A percentile compares a stretch with the other conserved stretches of the same genome.
These are phyloP conservation scores for Dendrocalamus latiflorus DNA, from an alignment of 202 grass and related monocot species.

Conservation along the genomic window DNA sequence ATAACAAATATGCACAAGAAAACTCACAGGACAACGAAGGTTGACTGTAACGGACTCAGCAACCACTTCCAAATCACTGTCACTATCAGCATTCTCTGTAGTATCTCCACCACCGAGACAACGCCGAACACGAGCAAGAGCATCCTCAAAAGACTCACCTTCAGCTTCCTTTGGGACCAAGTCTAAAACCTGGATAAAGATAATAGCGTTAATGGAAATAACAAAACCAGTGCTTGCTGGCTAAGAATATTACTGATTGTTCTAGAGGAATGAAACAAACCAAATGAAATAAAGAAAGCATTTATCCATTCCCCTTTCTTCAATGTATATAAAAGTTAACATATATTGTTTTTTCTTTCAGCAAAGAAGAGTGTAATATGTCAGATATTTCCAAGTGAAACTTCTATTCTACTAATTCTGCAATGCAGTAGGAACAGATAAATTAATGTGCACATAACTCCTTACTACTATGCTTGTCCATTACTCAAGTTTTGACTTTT, in stretches of 20 bases:
- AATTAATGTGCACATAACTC: background rate
- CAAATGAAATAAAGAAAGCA: background rate
- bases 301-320: background rate
- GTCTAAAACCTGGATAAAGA: conserved; percentile 57
- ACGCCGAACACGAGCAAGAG: conserved; percentile 80
- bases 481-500: background rate
- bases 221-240: background rate
- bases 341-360: background rate
- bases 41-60: conserved; percentile 86
- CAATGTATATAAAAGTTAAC: background rate
- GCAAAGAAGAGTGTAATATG: background rate
- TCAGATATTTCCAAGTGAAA: background rate
- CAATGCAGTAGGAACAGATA: background rate
- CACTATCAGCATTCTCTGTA: conserved; percentile 85
- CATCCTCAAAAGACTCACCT: conserved; percentile 78
- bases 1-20: background rate
- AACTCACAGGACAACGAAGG: conserved; percentile 96
- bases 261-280: background rate
- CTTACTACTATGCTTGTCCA: background rate
- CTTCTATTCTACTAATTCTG: background rate
- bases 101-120: conserved; percentile 80
- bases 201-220: background rate
- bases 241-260: background rate
- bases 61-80: conserved; percentile 96
- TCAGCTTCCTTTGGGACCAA: conserved; percentile 72